Evolutionary conservation across 805 yeast species (phyloP), one percentile per base, ranked within the genome.

Genomic region (Metschnikowia similis): DNA sequence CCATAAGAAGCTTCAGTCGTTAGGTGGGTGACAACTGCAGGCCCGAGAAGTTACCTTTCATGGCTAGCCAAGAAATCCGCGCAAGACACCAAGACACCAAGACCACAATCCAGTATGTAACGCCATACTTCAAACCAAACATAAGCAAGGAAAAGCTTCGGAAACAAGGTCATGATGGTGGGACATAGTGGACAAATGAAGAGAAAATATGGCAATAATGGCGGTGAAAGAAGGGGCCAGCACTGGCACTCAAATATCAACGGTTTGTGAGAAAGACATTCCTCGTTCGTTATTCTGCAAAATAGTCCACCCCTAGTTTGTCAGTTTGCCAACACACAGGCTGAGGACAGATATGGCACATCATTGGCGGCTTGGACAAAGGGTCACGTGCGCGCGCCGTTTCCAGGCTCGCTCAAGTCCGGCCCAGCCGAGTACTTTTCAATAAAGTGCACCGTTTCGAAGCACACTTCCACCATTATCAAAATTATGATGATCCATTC

Each of bases 401-500:
- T 35, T 2, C 14, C 34, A 13, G 26, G 30, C 45, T 32, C 37
- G 11, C 37, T 37, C 8, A 11, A n/a, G n/a, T 9, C 28, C 37
- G 10, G 41, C 35, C 21, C 41, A 49, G 27, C 46, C 45, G 32
- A 36, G 39, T 60, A 78, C 41, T 81, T 70, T 56, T 85, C 90
- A 55, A 79, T 80, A 56, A 87, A 86, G 61, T 88, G 96, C 56
- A 82, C 79, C 1, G 81, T 69, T 64, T 91, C 97, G 64, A 90
- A 87, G 27, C 84, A 72, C 13, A 91, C 96, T 62, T 91, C 97
- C 44, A 91, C 81, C 77, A 87, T 76, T 53, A 91, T 91, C 56
- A 91, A 72, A 28, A 83, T 74, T 47, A 91, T 89, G 57, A 91
- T 89, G 64, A 89, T 85, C 95, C 95, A 87, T 64, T 91, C 97